Evolutionary conservation across 1,284 basidiomycete species (phyloP).

Genomic region (Mycena citricolor): DNA sequence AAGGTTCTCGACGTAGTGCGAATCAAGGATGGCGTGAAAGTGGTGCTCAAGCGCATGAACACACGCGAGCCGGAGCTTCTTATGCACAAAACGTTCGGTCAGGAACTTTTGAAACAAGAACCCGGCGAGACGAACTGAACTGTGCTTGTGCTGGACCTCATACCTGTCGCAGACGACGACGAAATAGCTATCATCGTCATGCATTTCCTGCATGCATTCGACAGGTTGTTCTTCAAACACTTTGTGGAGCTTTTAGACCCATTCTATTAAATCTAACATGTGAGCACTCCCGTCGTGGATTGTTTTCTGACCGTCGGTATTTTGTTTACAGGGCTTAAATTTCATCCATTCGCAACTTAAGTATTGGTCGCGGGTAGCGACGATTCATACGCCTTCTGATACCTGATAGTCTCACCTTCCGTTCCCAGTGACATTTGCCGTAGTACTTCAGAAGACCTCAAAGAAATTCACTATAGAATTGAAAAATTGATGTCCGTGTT

Average conservation of each 20-base stretch:
- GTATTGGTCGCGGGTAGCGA: too few species aligned
- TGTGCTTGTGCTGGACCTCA: slow-evolving; percentile 3
- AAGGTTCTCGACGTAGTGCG: slow-evolving; percentile 5
- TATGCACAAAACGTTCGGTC: neutral
- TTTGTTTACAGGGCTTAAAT: slow-evolving; percentile 21
- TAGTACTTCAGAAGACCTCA: too few species aligned
- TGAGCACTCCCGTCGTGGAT: too few species aligned
- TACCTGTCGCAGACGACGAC: slow-evolving; percentile 2
- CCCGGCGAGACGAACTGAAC: slow-evolving; percentile 3
- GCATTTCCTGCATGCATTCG: slow-evolving; percentile 1
- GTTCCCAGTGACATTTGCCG: too few species aligned
- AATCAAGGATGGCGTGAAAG: slow-evolving; percentile 5
- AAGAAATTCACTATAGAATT: too few species aligned
- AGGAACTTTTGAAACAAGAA: neutral
- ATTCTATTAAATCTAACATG: slow-evolving; percentile 25
- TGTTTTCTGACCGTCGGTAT: neutral
- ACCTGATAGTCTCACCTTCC: too few species aligned
- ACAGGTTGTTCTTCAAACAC: slow-evolving; percentile 18
- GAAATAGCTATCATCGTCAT: slow-evolving; percentile 1
- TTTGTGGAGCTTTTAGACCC: slow-evolving; percentile 25
- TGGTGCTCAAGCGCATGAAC: neutral
- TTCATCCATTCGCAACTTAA: slow-evolving; percentile 29
- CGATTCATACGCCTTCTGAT: too few species aligned
- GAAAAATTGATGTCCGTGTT: too few species aligned
- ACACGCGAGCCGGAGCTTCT: neutral